phyloP scores from a whole-genome alignment of 2,329 filamentous ascomycete species.

The Beauveria rudraprayagi region DNA sequence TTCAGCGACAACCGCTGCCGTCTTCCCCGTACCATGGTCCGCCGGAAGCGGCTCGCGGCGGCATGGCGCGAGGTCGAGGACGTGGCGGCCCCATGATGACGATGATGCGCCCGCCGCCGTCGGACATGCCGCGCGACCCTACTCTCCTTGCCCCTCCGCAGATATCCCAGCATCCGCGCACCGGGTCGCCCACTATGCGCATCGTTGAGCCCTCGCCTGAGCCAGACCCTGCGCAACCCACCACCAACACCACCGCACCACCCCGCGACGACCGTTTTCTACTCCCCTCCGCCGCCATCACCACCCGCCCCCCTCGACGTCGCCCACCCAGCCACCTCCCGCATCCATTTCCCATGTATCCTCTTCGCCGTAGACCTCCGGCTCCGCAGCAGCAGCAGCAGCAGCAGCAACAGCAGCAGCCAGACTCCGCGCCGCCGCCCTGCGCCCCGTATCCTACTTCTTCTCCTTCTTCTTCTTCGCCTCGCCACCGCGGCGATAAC shows the following conservation, averaged over 20 bases:
- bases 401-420: too few species aligned
- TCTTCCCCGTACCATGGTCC: neutral
- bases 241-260: constrained; percentile 5
- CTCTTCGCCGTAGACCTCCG: neutral
- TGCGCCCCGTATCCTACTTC: too few species aligned
- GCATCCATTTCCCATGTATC: constrained; percentile 10
- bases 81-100: neutral
- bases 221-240: constrained; percentile 19
- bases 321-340: constrained; percentile 10
- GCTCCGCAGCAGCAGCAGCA: neutral
- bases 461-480: neutral
- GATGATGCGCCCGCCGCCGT: constrained; percentile 3
- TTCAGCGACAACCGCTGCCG: constrained; percentile 12
- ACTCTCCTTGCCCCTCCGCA: neutral
- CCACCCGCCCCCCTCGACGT: neutral
- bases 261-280: constrained; percentile 14
- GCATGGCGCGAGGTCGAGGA: neutral
- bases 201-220: constrained; percentile 28
- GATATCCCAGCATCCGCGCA: neutral
- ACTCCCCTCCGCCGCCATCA: constrained; percentile 10
- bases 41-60: neutral
- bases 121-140: constrained; percentile 17
- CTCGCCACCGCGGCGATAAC: neutral
- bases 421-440: too few species aligned
- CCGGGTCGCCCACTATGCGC: constrained; percentile 28